Percentiles rank a stretch among this genome's conserved stretches.
These are phyloP conservation scores for Colletotrichum nymphaeae DNA, from an alignment of 2,329 filamentous ascomycete genomes.

Conservation along the genomic window DNA sequence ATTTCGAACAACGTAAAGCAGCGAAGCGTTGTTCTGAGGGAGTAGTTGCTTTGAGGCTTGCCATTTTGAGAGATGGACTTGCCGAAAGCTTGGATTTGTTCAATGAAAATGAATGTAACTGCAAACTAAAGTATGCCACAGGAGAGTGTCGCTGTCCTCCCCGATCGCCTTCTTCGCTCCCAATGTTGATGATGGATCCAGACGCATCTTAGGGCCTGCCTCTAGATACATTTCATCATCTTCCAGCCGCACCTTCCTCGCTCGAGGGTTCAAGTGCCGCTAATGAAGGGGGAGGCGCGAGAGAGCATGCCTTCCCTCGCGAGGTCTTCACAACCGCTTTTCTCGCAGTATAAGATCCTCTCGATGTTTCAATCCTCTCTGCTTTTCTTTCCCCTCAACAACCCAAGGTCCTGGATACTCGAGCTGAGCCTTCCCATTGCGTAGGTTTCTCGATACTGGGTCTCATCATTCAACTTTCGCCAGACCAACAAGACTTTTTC, in stretches of 20 bases:
- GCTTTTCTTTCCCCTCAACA: not conserved
- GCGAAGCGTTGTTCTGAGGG: not conserved
- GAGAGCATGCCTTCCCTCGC: not conserved
- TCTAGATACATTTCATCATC: rapidly evolving
- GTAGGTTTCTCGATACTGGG: no score
- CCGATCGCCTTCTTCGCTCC: not conserved
- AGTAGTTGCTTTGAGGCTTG: not conserved
- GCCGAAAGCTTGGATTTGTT: no score
- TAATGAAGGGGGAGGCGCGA: not conserved
- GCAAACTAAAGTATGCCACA: no score
- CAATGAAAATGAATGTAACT: no score
- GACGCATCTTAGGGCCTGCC: not conserved
- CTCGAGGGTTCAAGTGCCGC: no score
- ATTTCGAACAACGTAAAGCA: conserved; percentile 6
- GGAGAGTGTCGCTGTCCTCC: no score
- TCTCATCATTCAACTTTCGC: no score
- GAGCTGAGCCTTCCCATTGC: not conserved
- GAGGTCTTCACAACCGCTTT: not conserved
- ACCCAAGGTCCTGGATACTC: not conserved
- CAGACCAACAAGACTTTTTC: not conserved
- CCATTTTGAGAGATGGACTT: not conserved
- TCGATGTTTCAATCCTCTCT: not conserved
- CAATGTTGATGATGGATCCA: not conserved
- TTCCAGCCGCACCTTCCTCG: not conserved
- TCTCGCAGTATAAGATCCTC: not conserved